Base-by-base conservation (phyloP, 441 rosid species). In the Adansonia gregorii region DNA sequence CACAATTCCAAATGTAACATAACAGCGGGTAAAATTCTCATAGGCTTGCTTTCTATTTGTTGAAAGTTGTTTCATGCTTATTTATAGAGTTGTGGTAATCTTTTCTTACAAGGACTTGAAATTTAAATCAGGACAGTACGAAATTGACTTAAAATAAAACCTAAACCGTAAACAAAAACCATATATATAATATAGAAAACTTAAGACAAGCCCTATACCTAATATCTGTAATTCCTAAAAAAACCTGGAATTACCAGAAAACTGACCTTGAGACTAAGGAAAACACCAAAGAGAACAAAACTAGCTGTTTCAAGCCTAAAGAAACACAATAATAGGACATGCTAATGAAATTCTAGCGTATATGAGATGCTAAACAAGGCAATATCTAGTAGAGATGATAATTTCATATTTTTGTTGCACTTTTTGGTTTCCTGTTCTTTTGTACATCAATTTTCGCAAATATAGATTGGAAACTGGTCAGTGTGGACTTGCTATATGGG, bases 371-470 rank as follows among this genome's bases (percentile, higher is more conserved):
- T 20, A 67, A 8, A 19, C 8, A n/a, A 66, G 12, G 48, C 24
- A 39, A 66, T 41, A n/a, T n/a, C 10, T n/a, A 43, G 49, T 17
- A 39, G 8, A 66, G 70, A 66, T n/a, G 14, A 41, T 41, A 41
- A 41, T 66, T 65, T 65, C 49, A 39, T 4, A 2, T 65, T 65
- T 35, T 8, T 15, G 17, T 49, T 75, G n/a, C 3, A 43, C 6
- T 17, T 70, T 58, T 17, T 59, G 45, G 70, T 46, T 66, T 54
- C 45, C 72, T 70, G 45, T 61, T 64, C 22, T 51, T 76, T 51
- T 66, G n/a, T 55, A 41, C 48, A 15, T 59, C 41, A 9, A 69
- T 64, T 64, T 3, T 49, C 43, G 15, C 22, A 43, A 46, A n/a
- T 27, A 49, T 68, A 19, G 10, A 48, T 39, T 59, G 70, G 48